Base-by-base conservation (phyloP, 305 asterid species). In the Fraxinus sp. region DNA sequence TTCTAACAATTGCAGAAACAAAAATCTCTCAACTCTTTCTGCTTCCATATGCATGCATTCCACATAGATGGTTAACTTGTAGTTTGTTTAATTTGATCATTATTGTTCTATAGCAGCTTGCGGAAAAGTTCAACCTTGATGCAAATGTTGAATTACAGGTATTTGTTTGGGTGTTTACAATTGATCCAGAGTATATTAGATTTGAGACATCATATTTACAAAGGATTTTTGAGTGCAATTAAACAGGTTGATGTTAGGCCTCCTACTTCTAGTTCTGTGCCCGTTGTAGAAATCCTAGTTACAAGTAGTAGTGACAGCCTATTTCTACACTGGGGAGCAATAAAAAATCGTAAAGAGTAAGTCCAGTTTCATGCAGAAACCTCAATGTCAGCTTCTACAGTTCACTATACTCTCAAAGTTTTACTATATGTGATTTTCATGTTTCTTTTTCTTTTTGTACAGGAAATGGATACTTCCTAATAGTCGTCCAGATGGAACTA, bases 321-420 rank as follows among this genome's bases (percentile, higher is more conserved):
- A 41, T 70, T 90, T 86, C 93, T 97, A 75, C 99, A 97, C 84
- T 97, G 99, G 99, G 99, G 99, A 70, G 99, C 94, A 62, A 64
- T 92, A 83, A 89, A 87, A 81, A 83, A 84, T 77, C 84, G 44
- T 75, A 88, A 83, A 79, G 93, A 88, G 99, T 93, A 87, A 85
- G 94, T 85, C 83, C 35, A 30, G 80, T 41, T 85, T 55, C 73
- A 87, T 77, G 18, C 7, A 77, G 82, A 76, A 36, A 83, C 18
- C 82, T 66, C 74, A 77, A 37, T 85, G 80, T 78, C 57, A 78
- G 52, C 80, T 32, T 14, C 52, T 76, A 70, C 59, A 39, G 16
- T 64, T 78, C 41, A 78, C 80, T 64, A 79, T 36, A 66, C 24
- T 73, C 57, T 26, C 32, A 24, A 80, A 28, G 26, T 22, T 82